Evolutionary conservation across 148 eudicot species (phyloP).

Genomic region (Cornus florida): DNA sequence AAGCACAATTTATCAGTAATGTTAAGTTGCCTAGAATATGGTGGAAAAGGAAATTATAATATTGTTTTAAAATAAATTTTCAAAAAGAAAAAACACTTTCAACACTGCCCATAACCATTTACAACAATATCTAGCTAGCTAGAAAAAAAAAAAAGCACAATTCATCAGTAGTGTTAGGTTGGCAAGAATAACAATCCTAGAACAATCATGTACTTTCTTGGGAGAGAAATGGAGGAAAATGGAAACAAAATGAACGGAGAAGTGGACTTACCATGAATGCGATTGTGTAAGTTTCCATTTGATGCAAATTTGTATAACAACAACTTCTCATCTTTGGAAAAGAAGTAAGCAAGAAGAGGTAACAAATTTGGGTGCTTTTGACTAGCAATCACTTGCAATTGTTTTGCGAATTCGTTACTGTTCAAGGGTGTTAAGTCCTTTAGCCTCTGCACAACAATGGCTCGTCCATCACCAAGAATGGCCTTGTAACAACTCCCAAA

Average conservation of each 20-base stretch:
- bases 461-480: slow-evolving; percentile 22
- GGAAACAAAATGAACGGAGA: not conserved
- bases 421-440: slow-evolving; percentile 46
- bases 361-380: slow-evolving; percentile 46
- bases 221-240: not conserved
- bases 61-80: no score
- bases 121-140: no score
- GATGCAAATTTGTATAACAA: slow-evolving; percentile 30
- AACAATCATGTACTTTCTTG: not conserved
- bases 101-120: no score
- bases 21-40: no score
- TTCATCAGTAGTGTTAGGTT: no score
- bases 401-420: slow-evolving; percentile 29
- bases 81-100: no score
- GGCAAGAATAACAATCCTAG: no score
- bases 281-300: slow-evolving; percentile 34
- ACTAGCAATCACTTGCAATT: slow-evolving; percentile 29
- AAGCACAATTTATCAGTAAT: no score
- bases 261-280: slow-evolving; percentile 36
- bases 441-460: slow-evolving; percentile 40
- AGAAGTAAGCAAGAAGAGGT: slow-evolving; percentile 37
- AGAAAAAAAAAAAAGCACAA: no score
- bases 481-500: slow-evolving; percentile 47
- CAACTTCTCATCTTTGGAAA: slow-evolving; percentile 42
- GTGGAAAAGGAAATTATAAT: not conserved